phyloP scores from a whole-genome alignment of 805 yeast species.

The Cyberlindnera sargentensis region DNA sequence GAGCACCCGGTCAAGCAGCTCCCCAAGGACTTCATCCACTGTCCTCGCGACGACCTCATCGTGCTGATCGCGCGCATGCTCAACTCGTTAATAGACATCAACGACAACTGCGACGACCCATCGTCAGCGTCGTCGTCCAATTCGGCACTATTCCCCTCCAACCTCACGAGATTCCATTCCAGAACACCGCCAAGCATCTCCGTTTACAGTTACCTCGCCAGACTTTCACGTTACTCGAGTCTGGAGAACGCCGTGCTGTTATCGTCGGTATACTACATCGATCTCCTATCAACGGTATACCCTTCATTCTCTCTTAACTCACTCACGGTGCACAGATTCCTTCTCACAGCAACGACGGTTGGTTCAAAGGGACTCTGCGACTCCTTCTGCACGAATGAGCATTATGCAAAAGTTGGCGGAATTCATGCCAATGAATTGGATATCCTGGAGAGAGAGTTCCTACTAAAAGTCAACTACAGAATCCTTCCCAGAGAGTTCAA shows the following conservation, averaged over 20 bases:
- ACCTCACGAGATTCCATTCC: conserved; percentile 86
- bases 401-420: conserved; percentile 96
- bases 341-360: conserved; percentile 83
- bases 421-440: conserved; percentile 77
- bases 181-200: conserved; percentile 88
- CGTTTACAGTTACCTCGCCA: conserved; percentile 63
- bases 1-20: neutral
- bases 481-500: conserved; percentile 50
- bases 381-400: conserved; percentile 86
- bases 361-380: conserved; percentile 91
- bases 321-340: conserved; percentile 86
- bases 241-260: conserved; percentile 78
- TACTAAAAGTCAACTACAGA: conserved; percentile 72
- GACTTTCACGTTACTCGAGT: conserved; percentile 78
- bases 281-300: conserved; percentile 69
- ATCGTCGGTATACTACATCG: conserved; percentile 85
- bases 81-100: conserved; percentile 61
- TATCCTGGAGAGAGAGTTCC: conserved; percentile 81
- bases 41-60: conserved; percentile 66
- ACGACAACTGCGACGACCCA: conserved; percentile 43
- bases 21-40: conserved; percentile 45
- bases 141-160: conserved; percentile 25
- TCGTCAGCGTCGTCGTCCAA: conserved; percentile 15
- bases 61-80: conserved; percentile 74
- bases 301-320: conserved; percentile 80